Conservation (phyloP, 495 filamentous ascomycete genomes). For the Xylaria castorea region DNA sequence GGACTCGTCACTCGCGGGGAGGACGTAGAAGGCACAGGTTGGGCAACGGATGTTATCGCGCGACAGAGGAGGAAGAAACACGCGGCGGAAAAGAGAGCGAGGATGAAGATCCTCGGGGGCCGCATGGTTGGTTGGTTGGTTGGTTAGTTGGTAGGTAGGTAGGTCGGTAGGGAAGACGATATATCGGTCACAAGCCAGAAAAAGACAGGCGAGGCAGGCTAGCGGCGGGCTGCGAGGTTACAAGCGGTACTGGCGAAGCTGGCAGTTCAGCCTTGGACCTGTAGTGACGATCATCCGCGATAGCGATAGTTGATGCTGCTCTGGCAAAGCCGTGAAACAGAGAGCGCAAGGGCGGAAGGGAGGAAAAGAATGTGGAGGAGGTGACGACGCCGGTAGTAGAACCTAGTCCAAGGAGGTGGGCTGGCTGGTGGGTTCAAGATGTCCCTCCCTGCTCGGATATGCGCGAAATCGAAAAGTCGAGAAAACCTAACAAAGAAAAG, state of each 20-base stretch:
- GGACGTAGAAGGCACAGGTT: conserved; percentile 36
- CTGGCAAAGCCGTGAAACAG: not conserved
- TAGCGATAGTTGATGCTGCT: not conserved
- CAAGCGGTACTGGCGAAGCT: conserved; percentile 34
- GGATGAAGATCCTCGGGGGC: conserved; percentile 52
- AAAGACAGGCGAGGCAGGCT: not conserved
- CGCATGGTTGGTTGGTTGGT: conserved; percentile 47
- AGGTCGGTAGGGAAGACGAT: conserved; percentile 8
- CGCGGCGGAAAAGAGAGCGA: conserved; percentile 53
- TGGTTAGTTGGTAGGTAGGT: too few species aligned
- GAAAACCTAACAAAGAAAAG: not conserved
- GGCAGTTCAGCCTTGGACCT: conserved; percentile 38
- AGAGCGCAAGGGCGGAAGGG: not conserved
- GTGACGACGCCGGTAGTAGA: conserved; percentile 11
- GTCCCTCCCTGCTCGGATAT: not conserved
- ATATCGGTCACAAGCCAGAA: not conserved
- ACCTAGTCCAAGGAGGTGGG: not conserved
- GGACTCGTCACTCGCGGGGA: conserved; percentile 32
- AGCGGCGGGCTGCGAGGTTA: not conserved
- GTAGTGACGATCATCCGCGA: conserved; percentile 37
- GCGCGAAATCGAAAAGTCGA: not conserved
- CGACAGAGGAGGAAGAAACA: conserved; percentile 57
- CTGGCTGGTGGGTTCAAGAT: not conserved
- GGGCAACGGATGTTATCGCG: conserved; percentile 45
- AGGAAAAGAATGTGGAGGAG: not conserved